phyloP scores from a whole-genome alignment of 139 green algal species.

The Pseudopediastrum boryanum region DNA sequence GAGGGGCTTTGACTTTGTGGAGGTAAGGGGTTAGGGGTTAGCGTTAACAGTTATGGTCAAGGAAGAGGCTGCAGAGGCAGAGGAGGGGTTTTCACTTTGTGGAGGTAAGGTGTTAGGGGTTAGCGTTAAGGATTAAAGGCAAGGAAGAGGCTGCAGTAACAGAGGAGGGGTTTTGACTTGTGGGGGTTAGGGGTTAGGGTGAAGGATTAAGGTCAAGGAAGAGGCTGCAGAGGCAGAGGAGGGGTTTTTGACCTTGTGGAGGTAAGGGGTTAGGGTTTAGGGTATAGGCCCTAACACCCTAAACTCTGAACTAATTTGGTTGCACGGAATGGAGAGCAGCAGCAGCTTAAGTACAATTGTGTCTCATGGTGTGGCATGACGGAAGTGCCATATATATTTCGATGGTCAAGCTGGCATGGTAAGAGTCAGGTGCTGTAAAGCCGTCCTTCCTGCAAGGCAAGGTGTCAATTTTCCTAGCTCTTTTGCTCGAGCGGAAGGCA shows the following conservation, averaged over 20 bases:
- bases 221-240: not conserved
- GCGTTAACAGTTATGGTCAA: constrained; percentile 59
- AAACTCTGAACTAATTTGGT: too few species aligned
- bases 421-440: too few species aligned
- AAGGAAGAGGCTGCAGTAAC: not conserved
- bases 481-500: too few species aligned
- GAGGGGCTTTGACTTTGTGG: constrained; percentile 26
- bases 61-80: not conserved
- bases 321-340: too few species aligned
- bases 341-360: too few species aligned
- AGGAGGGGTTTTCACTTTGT: constrained; percentile 28
- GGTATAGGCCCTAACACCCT: too few species aligned
- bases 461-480: too few species aligned
- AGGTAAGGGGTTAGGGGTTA: not conserved
- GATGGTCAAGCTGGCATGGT: too few species aligned
- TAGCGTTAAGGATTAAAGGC: constrained; percentile 60
- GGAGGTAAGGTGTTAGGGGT: not conserved
- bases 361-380: too few species aligned
- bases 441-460: too few species aligned
- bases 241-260: constrained; percentile 27
- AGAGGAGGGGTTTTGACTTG: constrained; percentile 20
- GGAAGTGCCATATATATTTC: too few species aligned
- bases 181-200: not conserved
- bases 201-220: constrained; percentile 59
- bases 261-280: not conserved